These are phyloP conservation scores for Salvia rosmarinus DNA, from an alignment of 257 asterid genomes.

Conservation along the genomic window DNA sequence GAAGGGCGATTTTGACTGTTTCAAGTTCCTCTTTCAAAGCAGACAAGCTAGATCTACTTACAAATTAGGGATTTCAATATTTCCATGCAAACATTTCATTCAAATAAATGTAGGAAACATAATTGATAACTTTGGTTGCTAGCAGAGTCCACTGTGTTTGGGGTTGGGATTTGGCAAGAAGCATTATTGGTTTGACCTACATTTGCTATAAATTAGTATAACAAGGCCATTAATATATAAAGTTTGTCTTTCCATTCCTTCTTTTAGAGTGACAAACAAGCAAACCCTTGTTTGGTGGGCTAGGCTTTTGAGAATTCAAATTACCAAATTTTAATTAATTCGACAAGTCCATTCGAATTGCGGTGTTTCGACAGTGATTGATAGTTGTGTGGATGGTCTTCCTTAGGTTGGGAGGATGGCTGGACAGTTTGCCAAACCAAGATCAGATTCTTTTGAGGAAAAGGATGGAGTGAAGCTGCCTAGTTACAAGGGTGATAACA, in stretches of 20 bases:
- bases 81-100: background rate
- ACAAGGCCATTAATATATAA: background rate
- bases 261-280: constrained; percentile 18
- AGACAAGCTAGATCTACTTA: background rate
- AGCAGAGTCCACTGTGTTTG: background rate
- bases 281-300: background rate
- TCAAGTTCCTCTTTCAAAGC: background rate
- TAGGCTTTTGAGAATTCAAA: background rate
- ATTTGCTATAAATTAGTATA: background rate
- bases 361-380: background rate
- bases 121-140: background rate
- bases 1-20: background rate
- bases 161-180: background rate
- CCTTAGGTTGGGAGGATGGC: constrained; percentile 86
- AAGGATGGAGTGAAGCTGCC: constrained; percentile 79
- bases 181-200: background rate
- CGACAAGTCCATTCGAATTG: background rate
- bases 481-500: constrained; percentile 85
- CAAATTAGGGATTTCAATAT: background rate
- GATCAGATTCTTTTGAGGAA: constrained; percentile 65
- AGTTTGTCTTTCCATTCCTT: background rate
- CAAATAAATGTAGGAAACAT: background rate
- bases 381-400: constrained; percentile 25
- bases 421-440: constrained; percentile 82
- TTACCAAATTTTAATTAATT: background rate